A percentile compares a stretch with the other conserved stretches of the same genome.
phyloP scores from a whole-genome alignment of 805 yeast genomes.

The Cyberlindnera galapagoensis region DNA sequence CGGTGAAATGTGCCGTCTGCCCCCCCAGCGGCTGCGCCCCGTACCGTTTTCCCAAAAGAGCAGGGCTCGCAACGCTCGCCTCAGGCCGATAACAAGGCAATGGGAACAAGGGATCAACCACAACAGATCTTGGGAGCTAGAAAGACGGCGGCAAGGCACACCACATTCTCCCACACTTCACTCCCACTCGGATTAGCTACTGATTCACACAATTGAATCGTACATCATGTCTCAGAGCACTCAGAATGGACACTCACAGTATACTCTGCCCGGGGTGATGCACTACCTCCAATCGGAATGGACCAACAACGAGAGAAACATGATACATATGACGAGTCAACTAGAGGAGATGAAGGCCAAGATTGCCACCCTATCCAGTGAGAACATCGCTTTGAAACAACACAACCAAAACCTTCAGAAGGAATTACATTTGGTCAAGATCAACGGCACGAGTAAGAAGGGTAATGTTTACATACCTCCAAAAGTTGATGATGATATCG shows the following conservation, averaged over 20 bases:
- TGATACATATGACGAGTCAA: conserved; percentile 56
- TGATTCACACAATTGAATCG: too few relatives aligned
- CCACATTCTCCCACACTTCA: too few relatives aligned
- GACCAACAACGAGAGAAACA: conserved; percentile 53
- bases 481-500: not conserved
- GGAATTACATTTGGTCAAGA: conserved; percentile 3
- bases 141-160: too few relatives aligned
- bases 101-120: too few relatives aligned
- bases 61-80: too few relatives aligned
- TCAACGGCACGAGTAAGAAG: not conserved
- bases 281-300: conserved; percentile 57
- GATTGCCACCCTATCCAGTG: conserved; percentile 47
- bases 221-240: not conserved
- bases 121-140: too few relatives aligned
- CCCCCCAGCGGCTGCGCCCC: too few relatives aligned
- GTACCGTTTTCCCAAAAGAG: too few relatives aligned
- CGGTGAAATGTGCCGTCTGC: too few relatives aligned
- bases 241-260: conserved; percentile 5
- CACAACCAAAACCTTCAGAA: conserved; percentile 5
- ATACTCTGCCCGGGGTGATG: conserved; percentile 44
- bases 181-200: too few relatives aligned
- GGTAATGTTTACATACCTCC: not conserved
- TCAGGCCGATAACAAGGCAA: too few relatives aligned
- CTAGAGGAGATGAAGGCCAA: conserved; percentile 50
- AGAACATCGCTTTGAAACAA: conserved; percentile 33